phyloP scores from a whole-genome alignment of 805 yeast genomes.

The Ogataea minuta region DNA sequence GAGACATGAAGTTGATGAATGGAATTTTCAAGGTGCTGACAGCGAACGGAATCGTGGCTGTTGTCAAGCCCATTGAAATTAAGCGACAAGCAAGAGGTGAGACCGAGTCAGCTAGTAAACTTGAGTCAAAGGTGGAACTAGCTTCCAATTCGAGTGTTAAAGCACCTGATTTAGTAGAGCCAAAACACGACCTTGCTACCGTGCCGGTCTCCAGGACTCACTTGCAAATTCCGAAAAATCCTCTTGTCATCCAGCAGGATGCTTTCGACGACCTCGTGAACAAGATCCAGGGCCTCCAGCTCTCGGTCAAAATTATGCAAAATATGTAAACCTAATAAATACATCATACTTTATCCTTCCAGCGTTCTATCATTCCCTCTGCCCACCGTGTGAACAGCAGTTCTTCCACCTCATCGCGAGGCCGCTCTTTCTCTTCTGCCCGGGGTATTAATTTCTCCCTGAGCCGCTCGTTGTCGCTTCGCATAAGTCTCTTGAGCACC shows the following conservation, averaged over 20 bases:
- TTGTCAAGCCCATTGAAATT: slow-evolving; percentile 5
- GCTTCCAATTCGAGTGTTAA: too few relatives aligned
- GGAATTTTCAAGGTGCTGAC: slow-evolving; percentile 11
- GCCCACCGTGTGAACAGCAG: slow-evolving; percentile 50
- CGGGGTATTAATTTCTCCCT: slow-evolving; percentile 31
- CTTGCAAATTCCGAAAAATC: neutral
- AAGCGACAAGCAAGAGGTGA: too few relatives aligned
- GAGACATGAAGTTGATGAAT: slow-evolving; percentile 15
- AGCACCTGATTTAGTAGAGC: neutral
- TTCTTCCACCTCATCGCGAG: slow-evolving; percentile 41
- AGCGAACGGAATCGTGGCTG: slow-evolving; percentile 5
- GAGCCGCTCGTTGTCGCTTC: slow-evolving; percentile 26
- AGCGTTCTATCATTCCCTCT: slow-evolving; percentile 33
- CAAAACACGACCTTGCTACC: neutral
- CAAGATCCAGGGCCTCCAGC: slow-evolving; percentile 15
- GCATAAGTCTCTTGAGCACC: slow-evolving; percentile 32
- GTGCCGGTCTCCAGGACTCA: neutral
- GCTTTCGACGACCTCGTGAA: slow-evolving; percentile 13
- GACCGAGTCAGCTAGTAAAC: too few relatives aligned
- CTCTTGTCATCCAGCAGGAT: slow-evolving; percentile 3
- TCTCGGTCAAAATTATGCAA: slow-evolving; percentile 11
- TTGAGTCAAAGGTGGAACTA: too few relatives aligned
- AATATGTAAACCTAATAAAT: slow-evolving; percentile 6
- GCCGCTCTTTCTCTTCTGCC: slow-evolving; percentile 2
- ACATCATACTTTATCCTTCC: slow-evolving; percentile 4